A percentile compares a stretch with the other conserved stretches of the same genome.
phyloP scores from a whole-genome alignment of 345 rosid species.

The Euphorbia peplus region DNA sequence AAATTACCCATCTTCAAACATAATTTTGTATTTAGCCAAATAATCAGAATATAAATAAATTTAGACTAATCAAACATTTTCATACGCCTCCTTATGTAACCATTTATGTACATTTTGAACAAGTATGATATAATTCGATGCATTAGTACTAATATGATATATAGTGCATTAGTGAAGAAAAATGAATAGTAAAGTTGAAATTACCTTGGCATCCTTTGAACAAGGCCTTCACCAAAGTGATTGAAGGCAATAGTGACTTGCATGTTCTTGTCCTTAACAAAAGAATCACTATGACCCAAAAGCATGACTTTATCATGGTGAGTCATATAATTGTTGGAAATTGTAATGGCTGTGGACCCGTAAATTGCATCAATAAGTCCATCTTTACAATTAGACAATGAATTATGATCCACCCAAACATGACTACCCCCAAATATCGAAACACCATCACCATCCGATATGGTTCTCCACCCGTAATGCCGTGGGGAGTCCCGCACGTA shows the following conservation, averaged over 20 bases:
- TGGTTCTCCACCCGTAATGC: slow-evolving; percentile 34
- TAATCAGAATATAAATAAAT: no score
- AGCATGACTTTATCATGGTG: slow-evolving; percentile 35
- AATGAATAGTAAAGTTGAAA: no score
- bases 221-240: slow-evolving; percentile 35
- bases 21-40: no score
- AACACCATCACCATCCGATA: slow-evolving; percentile 32
- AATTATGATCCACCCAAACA: slow-evolving; percentile 28
- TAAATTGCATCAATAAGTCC: slow-evolving; percentile 27
- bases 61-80: no score
- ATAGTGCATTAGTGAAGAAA: no score
- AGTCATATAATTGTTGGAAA: slow-evolving; percentile 33
- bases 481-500: slow-evolving; percentile 28
- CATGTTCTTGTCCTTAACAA: slow-evolving; percentile 29
- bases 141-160: not conserved
- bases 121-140: not conserved
- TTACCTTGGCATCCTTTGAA: slow-evolving; percentile 34
- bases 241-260: slow-evolving; percentile 32
- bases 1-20: not conserved
- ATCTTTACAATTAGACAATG: slow-evolving; percentile 22
- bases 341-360: slow-evolving; percentile 30
- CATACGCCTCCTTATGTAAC: no score
- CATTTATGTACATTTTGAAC: no score
- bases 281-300: slow-evolving; percentile 30
- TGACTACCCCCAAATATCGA: slow-evolving; percentile 31